phyloP scores from a whole-genome alignment of 1,284 basidiomycete species.

The Xerocomus amazonicus region DNA sequence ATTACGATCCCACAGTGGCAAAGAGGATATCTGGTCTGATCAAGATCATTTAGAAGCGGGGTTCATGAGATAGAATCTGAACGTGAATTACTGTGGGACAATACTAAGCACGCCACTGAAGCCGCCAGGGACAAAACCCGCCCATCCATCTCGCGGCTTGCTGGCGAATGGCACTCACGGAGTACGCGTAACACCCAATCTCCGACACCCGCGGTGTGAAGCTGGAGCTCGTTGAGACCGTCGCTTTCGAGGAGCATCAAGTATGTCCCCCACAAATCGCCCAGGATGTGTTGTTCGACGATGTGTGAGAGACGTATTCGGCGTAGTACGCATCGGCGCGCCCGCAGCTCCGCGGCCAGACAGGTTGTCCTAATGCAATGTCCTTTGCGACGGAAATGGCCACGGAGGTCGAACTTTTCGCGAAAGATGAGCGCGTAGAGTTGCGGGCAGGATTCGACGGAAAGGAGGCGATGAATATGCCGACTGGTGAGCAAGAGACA shows the following conservation, averaged over 20 bases:
- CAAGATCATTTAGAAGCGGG: conserved; percentile 22
- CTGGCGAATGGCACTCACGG: conserved; percentile 14
- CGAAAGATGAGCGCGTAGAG: conserved; percentile 63
- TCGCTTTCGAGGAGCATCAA: conserved; percentile 51
- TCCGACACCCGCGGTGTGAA: conserved; percentile 36
- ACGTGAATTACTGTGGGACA: conserved; percentile 35
- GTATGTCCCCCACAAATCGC: conserved; percentile 50
- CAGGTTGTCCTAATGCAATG: conserved; percentile 34
- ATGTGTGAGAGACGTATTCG: conserved; percentile 40
- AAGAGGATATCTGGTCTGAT: conserved; percentile 37
- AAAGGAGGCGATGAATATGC: conserved; percentile 43
- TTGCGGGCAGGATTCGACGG: conserved; percentile 44
- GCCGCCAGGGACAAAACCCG: conserved; percentile 27
- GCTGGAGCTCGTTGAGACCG: conserved; percentile 41
- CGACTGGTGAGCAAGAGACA: conserved; percentile 43
- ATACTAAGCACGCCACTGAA: conserved; percentile 34
- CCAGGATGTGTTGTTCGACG: conserved; percentile 26
- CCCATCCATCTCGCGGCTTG: conserved; percentile 7
- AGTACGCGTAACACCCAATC: conserved; percentile 33
- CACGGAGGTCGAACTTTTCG: conserved; percentile 48
- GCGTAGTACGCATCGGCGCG: conserved; percentile 42
- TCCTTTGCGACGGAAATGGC: conserved; percentile 36
- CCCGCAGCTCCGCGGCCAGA: conserved; percentile 45
- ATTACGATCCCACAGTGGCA: conserved; percentile 32
- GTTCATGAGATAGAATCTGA: conserved; percentile 24